Evolutionary conservation across 1,284 basidiomycete genomes (phyloP).

Genomic region (Trichosporon sp.): DNA sequence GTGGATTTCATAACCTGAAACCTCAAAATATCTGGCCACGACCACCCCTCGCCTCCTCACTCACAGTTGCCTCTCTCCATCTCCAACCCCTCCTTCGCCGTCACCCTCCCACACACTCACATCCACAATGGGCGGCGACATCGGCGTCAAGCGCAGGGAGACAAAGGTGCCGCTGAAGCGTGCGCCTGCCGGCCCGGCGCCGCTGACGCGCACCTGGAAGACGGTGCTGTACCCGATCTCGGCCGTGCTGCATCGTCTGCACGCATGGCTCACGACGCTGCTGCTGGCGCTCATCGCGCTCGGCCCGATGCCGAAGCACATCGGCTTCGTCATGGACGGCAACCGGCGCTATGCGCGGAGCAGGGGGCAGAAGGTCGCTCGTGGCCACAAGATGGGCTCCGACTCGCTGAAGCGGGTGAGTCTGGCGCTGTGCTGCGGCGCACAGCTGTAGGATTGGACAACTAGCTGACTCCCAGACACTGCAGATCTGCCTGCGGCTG

Average conservation of each 20-base stretch:
- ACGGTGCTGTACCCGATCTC: slow-evolving; percentile 23
- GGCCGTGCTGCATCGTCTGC: slow-evolving; percentile 30
- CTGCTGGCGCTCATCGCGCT: slow-evolving; percentile 63
- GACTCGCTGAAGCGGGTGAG: slow-evolving; percentile 71
- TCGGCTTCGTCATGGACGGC: slow-evolving; percentile 98
- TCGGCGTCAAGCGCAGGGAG: neutral
- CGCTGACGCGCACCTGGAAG: neutral
- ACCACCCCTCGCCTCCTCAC: neutral
- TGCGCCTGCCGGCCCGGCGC: neutral
- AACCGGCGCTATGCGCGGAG: slow-evolving; percentile 86
- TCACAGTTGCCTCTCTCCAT: no score
- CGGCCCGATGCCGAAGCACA: slow-evolving; percentile 84
- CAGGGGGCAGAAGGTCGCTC: slow-evolving; percentile 59
- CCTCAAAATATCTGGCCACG: neutral
- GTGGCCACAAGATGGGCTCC: slow-evolving; percentile 86
- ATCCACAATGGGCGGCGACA: neutral
- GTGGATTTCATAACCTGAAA: neutral
- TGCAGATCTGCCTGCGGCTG: slow-evolving; percentile 75
- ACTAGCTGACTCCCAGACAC: slow-evolving; percentile 55
- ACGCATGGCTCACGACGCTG: slow-evolving; percentile 44
- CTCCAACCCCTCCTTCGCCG: neutral
- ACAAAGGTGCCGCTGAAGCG: neutral
- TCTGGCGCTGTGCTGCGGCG: neutral
- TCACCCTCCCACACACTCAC: neutral
- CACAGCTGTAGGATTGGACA: neutral